Base-by-base conservation (phyloP, 2,329 filamentous ascomycete genomes). In the Alternaria angustiovoidea region DNA sequence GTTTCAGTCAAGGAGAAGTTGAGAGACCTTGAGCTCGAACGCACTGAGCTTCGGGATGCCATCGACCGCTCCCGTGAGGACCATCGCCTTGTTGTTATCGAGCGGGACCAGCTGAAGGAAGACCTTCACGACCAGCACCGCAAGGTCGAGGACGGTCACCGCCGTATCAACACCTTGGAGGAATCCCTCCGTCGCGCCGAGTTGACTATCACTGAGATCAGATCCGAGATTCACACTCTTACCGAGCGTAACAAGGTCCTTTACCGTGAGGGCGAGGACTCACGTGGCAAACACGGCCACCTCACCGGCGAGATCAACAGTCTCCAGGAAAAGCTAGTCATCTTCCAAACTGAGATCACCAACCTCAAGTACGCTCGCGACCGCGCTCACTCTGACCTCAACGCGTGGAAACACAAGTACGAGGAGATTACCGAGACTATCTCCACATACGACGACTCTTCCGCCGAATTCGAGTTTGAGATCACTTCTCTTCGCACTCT, bases 1-100 rank as follows among this genome's bases (percentile, higher is more conserved):
- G 59, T 72, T 7, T 68, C 68, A 2, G 55, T 69, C 20, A 70
- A 68, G n/a, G 67, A 72, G 36, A 71, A 72, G 46, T 51, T 71
- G 3, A 55, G 64, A 5, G 65, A 69, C 18, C 39, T 66, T 0
- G 67, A 72, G 42, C 20, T 62, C 7, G 67, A 68, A 8, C 65
- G 64, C 32, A 64, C 58, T 12, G 67, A 72, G n/a, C 59, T 69
- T 24, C 61, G 60, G 1, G 64, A 70, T 5, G 38, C 56, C 14
- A 58, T 68, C 7, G 63, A 68, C 24, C 57, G 60, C 7, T 63
- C 61, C 32, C 65, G 65, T 20, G 69, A 72, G 20, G 63, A 71
- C 30, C 60, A 68, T 41, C 66, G 67, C 38, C 49, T 68, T 4
- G n/a, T 70, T 14, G 49, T 68, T 38, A 64, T 72, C 24, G 67